A percentile compares a stretch with the other conserved stretches of the same genome.
phyloP scores from a whole-genome alignment of 169 alveolate species.

The Eimeria sp. region DNA sequence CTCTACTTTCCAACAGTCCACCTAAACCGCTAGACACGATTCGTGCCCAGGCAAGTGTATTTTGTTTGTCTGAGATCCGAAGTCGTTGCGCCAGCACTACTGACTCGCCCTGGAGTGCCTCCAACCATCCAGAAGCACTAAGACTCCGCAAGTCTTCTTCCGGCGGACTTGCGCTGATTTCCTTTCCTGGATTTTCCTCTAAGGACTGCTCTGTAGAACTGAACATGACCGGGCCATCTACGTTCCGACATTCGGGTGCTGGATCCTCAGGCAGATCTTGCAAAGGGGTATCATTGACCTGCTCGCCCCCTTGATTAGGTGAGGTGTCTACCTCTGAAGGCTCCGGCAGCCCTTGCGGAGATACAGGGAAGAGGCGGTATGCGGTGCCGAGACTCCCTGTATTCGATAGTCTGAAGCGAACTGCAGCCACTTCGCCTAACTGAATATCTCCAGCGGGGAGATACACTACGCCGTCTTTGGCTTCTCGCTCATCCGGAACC shows the following conservation, averaged over 20 bases:
- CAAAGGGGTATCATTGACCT: not conserved
- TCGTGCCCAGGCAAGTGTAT: slow-evolving; percentile 38
- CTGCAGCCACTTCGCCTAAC: slow-evolving; percentile 69
- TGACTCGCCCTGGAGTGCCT: slow-evolving; percentile 59
- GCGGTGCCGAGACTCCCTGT: slow-evolving; percentile 65
- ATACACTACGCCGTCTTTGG: slow-evolving; percentile 50
- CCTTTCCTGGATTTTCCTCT: not conserved
- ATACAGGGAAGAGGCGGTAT: slow-evolving; percentile 52
- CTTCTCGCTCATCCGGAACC: not conserved
- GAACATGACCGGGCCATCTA: not conserved
- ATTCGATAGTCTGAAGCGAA: slow-evolving; percentile 24
- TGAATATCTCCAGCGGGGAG: slow-evolving; percentile 72
- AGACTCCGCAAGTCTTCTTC: slow-evolving; percentile 29
- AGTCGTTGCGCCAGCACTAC: slow-evolving; percentile 75
- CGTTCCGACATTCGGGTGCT: not conserved
- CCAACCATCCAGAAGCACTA: slow-evolving; percentile 54
- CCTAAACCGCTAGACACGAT: slow-evolving; percentile 14
- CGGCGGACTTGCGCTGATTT: not conserved
- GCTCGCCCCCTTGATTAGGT: not conserved
- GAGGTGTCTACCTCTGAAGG: not conserved
- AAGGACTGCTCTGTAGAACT: not conserved
- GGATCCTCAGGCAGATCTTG: not conserved
- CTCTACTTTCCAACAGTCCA: not conserved
- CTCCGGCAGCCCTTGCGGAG: slow-evolving; percentile 11
- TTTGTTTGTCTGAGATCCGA: slow-evolving; percentile 51